Base-by-base conservation (phyloP, 495 filamentous ascomycete genomes). In the Aspergillus bertholletiae region DNA sequence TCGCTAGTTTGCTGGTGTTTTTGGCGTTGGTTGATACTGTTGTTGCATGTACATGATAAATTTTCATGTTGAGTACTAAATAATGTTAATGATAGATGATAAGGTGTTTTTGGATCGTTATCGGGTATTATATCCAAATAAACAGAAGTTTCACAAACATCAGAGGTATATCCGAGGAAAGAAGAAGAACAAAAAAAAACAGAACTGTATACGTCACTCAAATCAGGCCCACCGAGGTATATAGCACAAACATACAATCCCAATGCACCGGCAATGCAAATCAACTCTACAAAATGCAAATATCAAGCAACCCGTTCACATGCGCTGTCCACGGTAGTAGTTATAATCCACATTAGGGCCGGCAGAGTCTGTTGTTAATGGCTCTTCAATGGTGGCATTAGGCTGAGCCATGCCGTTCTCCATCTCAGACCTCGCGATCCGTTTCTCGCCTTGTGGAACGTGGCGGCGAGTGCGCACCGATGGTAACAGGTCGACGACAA, bases 401-500 rank as follows among this genome's bases (percentile, higher is more conserved):
- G 34, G 34, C 34, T 37, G 34, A 15, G 13, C 34, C 1, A 1
- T 26, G 35, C 55, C 55, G 3, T 51, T 53, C 34, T 57, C 54
- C 7, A 26, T 59, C 50, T 46, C 45, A 32, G 22, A 54, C 39
- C 54, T 55, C 8, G 32, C 44, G 5, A 54, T 18, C 35, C 60
- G 61, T 55, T 78, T 78, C 56, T 78, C 72, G 23, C 74, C 75
- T 53, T 77, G 74, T 1, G 74, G 74, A 8, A 77, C 46, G 44
- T 76, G 72, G 30, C 68, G 70, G 54, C 85, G 87, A 4, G 83
- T 89, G 13, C 80, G 76, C 2, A 88, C 78, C 18, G 91, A 90
- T 0, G 94, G 94, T 48, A 90, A 74, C 34, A 98, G 77, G 66
- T 98, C 94, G 62, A 97, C 74, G 50, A 88, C 82, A 74, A 96